These are phyloP conservation scores for Mollisia scopiformis DNA, from an alignment of 2,329 filamentous ascomycete species.

Conservation along the genomic window DNA sequence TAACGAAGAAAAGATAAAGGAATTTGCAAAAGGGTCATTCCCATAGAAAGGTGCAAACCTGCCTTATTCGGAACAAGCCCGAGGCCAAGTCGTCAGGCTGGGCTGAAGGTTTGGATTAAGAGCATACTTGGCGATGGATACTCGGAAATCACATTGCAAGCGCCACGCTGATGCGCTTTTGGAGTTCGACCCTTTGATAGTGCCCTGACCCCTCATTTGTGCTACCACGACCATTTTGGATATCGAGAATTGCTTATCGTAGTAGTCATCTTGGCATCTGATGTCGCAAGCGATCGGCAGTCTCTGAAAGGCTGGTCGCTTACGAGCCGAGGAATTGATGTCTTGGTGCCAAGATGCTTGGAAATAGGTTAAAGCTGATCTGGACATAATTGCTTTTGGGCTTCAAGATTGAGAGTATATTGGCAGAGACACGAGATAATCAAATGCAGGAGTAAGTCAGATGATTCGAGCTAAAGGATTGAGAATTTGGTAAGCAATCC, in stretches of 20 bases:
- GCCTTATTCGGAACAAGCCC: constrained; percentile 1
- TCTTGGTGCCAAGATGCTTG: constrained; percentile 9
- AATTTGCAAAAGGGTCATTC: not conserved
- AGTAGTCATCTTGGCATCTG: constrained; percentile 13
- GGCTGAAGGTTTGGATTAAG: not conserved
- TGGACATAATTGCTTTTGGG: too few relatives aligned
- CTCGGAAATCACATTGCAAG: not conserved
- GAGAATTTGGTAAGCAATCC: too few relatives aligned
- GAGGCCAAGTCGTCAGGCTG: not conserved
- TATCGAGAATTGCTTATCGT: constrained; percentile 18
- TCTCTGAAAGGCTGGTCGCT: constrained; percentile 7
- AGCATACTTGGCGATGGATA: not conserved
- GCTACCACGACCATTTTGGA: not conserved
- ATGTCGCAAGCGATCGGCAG: constrained; percentile 7
- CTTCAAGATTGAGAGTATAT: too few relatives aligned
- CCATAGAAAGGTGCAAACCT: constrained; percentile 9
- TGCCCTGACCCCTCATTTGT: constrained; percentile 7
- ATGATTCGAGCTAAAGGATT: too few relatives aligned
- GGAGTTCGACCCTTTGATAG: not conserved
- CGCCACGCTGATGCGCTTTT: not conserved
- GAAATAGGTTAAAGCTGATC: not conserved
- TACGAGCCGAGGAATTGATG: constrained; percentile 10
- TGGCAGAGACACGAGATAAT: too few relatives aligned
- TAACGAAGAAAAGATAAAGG: not conserved
- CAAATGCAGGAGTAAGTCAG: too few relatives aligned